Conservation (phyloP, 352 stramenopile genomes). For the Pythium guiyangense region DNA sequence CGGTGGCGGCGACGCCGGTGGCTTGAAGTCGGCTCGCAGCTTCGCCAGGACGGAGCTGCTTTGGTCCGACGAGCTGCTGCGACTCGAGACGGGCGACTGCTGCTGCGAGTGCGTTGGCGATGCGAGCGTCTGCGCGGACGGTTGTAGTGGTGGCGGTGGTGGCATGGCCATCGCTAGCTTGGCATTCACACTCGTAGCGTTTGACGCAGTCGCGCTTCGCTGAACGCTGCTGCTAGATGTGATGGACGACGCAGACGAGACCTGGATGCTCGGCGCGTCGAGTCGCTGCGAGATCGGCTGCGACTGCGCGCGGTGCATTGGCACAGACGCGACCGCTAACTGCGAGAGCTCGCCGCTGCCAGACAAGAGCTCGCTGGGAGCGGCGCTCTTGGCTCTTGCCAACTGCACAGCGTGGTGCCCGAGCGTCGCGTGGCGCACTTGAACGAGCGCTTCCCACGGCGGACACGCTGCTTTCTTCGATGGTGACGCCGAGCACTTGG, state of each 20-base stretch:
- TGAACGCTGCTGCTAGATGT: background rate
- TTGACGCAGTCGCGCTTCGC: background rate
- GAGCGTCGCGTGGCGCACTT: slow-evolving; percentile 59
- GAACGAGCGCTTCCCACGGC: slow-evolving; percentile 69
- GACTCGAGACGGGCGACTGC: slow-evolving; percentile 10
- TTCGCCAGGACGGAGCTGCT: background rate
- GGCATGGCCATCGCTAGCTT: background rate
- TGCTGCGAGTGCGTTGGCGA: slow-evolving; percentile 3
- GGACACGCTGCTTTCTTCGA: slow-evolving; percentile 66
- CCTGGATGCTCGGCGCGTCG: slow-evolving; percentile 1
- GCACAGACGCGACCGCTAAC: background rate
- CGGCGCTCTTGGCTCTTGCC: slow-evolving; percentile 4
- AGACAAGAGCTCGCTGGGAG: background rate
- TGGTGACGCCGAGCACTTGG: slow-evolving; percentile 61
- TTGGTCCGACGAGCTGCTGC: slow-evolving; percentile 2
- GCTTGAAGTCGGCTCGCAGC: slow-evolving; percentile 11
- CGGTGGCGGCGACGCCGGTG: background rate
- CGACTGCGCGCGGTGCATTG: slow-evolving; percentile 5
- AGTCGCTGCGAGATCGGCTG: background rate
- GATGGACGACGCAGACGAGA: background rate
- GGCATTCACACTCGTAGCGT: background rate
- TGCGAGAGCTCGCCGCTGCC: too few relatives aligned
- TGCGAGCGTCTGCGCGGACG: background rate
- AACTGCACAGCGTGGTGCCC: slow-evolving; percentile 13
- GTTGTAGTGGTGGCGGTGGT: background rate